These are phyloP conservation scores for Coemansia sp. DNA, from an alignment of 192 early-diverging fungal species.

Conservation along the genomic window DNA sequence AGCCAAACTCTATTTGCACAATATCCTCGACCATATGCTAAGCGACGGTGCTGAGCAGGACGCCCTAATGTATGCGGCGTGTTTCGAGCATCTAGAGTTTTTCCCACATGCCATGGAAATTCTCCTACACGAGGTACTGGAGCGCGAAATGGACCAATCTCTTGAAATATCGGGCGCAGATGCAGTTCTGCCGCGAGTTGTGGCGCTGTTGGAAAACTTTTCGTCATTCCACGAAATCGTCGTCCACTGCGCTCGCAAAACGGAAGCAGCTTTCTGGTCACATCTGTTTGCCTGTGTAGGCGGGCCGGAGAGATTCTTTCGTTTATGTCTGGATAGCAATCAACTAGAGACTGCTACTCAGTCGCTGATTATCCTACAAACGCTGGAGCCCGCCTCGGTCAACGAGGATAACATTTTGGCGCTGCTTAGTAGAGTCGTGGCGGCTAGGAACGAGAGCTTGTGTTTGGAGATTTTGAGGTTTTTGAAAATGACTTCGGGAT, in stretches of 20 bases:
- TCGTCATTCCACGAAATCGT: slow-evolving; percentile 78
- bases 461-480: slow-evolving; percentile 46
- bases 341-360: slow-evolving; percentile 85
- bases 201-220: slow-evolving; percentile 80
- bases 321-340: slow-evolving; percentile 69
- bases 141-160: slow-evolving; percentile 67
- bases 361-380: slow-evolving; percentile 90
- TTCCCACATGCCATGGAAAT: slow-evolving; percentile 94
- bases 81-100: slow-evolving; percentile 77
- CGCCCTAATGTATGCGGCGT: slow-evolving; percentile 50
- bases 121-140: slow-evolving; percentile 83
- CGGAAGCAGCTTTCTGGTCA: slow-evolving; percentile 91
- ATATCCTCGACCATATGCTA: slow-evolving; percentile 41
- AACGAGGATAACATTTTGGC: slow-evolving; percentile 28
- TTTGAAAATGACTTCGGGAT: slow-evolving; percentile 24
- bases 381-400: slow-evolving; percentile 66
- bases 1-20: slow-evolving; percentile 46
- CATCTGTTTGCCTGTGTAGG: slow-evolving; percentile 85
- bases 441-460: slow-evolving; percentile 9
- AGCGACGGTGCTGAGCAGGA: slow-evolving; percentile 28
- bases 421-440: slow-evolving; percentile 21
- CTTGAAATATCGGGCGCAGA: background rate
- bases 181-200: slow-evolving; percentile 67
- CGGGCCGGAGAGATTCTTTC: slow-evolving; percentile 80
- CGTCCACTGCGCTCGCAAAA: slow-evolving; percentile 94